Evolutionary conservation across 2,329 filamentous ascomycete species (phyloP).

Genomic region (Cadophora gregata): DNA sequence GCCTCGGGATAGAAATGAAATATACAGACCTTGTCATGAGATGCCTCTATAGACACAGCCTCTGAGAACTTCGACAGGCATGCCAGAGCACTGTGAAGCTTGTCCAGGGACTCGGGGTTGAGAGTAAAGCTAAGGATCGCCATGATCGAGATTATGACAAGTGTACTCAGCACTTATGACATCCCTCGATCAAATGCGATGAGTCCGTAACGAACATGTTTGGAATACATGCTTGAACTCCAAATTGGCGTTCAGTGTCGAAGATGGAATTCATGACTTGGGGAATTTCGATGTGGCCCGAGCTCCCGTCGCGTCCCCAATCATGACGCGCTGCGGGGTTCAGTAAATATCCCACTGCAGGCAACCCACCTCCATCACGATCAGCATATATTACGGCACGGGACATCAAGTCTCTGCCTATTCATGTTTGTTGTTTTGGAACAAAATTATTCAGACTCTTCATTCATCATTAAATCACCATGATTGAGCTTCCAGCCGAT

Average conservation of each 20-base stretch:
- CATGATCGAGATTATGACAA: conserved; percentile 48
- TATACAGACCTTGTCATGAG: conserved; percentile 39
- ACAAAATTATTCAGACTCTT: neutral
- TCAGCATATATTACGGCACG: conserved; percentile 16
- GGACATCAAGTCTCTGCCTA: conserved; percentile 4
- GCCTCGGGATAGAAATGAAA: neutral
- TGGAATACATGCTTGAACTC: neutral
- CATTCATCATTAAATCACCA: conserved; percentile 14
- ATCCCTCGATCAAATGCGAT: neutral
- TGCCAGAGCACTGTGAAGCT: conserved; percentile 73
- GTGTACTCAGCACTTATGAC: neutral
- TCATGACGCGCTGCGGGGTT: conserved; percentile 21
- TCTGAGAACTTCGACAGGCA: conserved; percentile 84
- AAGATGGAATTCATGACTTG: conserved; percentile 9
- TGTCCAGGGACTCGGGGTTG: conserved; percentile 72
- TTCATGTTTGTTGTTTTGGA: neutral
- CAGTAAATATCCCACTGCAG: conserved; percentile 23
- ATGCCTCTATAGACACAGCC: conserved; percentile 71
- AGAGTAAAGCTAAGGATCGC: conserved; percentile 74
- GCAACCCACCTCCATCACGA: conserved; percentile 17
- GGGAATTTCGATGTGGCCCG: neutral
- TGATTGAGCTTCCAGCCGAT: conserved; percentile 28
- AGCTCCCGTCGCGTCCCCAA: conserved; percentile 20
- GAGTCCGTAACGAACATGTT: neutral
- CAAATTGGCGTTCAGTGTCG: neutral